These are phyloP conservation scores for Santalum album DNA, from an alignment of 164 flowering plant genomes.

Conservation along the genomic window DNA sequence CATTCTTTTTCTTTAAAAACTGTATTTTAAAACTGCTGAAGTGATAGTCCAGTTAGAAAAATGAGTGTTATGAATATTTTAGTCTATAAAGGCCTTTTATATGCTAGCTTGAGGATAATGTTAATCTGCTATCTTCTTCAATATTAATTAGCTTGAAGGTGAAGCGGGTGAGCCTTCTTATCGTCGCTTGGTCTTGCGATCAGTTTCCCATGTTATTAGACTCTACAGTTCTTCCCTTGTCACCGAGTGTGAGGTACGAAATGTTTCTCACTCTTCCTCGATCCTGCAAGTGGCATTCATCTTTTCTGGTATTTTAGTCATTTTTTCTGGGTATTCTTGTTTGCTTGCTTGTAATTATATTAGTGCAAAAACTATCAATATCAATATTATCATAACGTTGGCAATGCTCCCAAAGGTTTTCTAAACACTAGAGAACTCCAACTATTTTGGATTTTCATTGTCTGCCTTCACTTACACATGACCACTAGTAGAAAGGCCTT, in stretches of 20 bases:
- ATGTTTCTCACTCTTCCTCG: neutral
- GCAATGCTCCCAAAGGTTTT: no score
- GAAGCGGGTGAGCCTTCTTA: slow-evolving; percentile 93
- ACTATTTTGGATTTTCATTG: no score
- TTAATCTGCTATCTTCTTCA: neutral
- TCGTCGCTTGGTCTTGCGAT: slow-evolving; percentile 92
- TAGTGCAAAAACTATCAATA: no score
- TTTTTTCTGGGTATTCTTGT: neutral
- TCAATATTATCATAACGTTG: no score
- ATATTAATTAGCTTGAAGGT: slow-evolving; percentile 61
- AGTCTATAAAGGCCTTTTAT: neutral
- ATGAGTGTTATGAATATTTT: no score
- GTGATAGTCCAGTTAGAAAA: no score
- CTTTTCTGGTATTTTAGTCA: neutral
- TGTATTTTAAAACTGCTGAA: no score
- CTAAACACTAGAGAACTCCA: no score
- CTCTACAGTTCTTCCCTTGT: slow-evolving; percentile 85
- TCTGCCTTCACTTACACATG: no score
- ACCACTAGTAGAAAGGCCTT: no score
- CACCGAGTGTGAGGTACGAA: slow-evolving; percentile 88
- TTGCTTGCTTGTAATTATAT: no score
- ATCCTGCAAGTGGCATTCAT: neutral
- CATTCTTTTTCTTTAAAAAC: no score
- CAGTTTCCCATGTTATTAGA: slow-evolving; percentile 90
- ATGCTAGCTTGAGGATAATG: neutral